Evolutionary conservation across 306 rosid species (phyloP), one percentile per base, ranked within the genome.

Genomic region (Lathyrus aphaca): DNA sequence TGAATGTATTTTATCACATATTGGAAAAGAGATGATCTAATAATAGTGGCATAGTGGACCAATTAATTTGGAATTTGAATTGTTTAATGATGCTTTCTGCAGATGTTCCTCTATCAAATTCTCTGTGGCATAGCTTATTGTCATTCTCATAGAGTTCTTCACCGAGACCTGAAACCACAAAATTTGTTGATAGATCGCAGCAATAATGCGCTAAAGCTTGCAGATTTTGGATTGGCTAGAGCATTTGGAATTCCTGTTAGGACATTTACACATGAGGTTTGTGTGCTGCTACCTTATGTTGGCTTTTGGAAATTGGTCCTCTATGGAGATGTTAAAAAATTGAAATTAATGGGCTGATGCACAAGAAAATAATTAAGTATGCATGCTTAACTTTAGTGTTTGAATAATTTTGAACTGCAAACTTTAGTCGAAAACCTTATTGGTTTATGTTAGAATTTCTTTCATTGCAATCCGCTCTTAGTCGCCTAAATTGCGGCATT

Each of bases 61-160:
- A 11, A 46, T 10, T 66, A 55, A 61, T 30, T 76, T 65, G 67
- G 75, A 69, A 70, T 55, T 48, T 77, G 57, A 73, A 55, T 66
- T 38, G 48, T 60, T 68, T 35, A 38, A 72, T 76, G 66, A 23
- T 61, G 42, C 5, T 78, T 79, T 80, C 70, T 82, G 86, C 94
- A 93, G 98, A 84, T 85, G 96, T 93, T 88, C 81, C 97, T 93
- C 65, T 87, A 93, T 74, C 98, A 93, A 85, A 93, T 93, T 88
- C 97, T 93, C 72, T 88, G 98, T 58, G 98, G 98, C 91, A 88
- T 93, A 84, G 98, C 98, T 60, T 93, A 93, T 70, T 93, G 98
- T 69, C 98, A 93, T 76, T 93, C 98, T 11, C 98, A 89, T 61
- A 87, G 98, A 82, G 97, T 93, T 85, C 97, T 93, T 78, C 98